Evolutionary conservation across 2,329 filamentous ascomycete genomes (phyloP).

Genomic region (Chrysosporium keratinophilum): DNA sequence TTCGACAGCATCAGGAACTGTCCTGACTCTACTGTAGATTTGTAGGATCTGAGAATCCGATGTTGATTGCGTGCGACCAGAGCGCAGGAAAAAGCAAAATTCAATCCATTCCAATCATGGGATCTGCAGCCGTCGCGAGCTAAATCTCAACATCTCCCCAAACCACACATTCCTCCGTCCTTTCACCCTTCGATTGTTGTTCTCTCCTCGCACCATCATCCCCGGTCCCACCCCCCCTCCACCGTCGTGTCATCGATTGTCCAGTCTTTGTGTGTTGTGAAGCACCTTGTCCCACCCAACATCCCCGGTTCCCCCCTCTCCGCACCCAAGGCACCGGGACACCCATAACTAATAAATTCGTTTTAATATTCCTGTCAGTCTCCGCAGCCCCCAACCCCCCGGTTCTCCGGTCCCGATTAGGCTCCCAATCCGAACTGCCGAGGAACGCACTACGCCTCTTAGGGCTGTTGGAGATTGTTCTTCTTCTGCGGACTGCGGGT

Average conservation of each 20-base stretch:
- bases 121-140: background rate
- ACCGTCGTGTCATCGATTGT: background rate
- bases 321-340: too few species aligned
- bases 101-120: background rate
- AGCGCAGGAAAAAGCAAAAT: conserved; percentile 2
- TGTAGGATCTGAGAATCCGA: background rate
- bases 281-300: background rate
- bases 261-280: background rate
- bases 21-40: too few species aligned
- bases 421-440: background rate
- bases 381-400: background rate
- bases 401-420: background rate
- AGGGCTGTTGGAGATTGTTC: background rate
- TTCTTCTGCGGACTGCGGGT: background rate
- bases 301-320: background rate
- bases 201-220: background rate
- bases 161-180: background rate
- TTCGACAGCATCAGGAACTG: too few species aligned
- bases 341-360: too few species aligned
- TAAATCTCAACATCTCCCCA: conserved; percentile 1
- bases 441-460: background rate
- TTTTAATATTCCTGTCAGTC: background rate
- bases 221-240: conserved; percentile 1
- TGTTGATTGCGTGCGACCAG: background rate
- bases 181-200: background rate